Conservation (phyloP, 1,284 basidiomycete genomes). For the Marasmius fiardii region DNA sequence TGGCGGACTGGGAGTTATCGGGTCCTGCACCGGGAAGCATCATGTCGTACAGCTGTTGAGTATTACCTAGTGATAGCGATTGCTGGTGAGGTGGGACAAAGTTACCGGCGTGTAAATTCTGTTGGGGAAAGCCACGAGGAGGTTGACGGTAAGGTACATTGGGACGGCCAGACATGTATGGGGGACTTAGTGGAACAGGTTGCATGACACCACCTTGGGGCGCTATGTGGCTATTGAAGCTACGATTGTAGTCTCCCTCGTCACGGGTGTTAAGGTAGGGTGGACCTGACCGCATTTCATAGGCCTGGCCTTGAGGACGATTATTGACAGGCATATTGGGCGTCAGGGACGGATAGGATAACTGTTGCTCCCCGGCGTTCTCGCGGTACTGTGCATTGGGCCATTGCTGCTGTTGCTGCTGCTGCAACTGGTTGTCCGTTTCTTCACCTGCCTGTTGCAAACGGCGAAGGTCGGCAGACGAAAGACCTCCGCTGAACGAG, state of each 20-base stretch:
- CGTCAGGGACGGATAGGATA: slow-evolving; percentile 67
- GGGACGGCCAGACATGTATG: slow-evolving; percentile 48
- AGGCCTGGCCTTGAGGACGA: slow-evolving; percentile 46
- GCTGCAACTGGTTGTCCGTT: slow-evolving; percentile 30
- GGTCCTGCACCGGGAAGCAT: slow-evolving; percentile 54
- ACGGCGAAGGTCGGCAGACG: slow-evolving; percentile 66
- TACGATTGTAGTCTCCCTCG: slow-evolving; percentile 60
- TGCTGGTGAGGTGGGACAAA: slow-evolving; percentile 53
- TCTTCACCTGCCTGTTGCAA: slow-evolving; percentile 63
- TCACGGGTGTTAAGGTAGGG: slow-evolving; percentile 38
- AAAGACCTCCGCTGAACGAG: slow-evolving; percentile 74
- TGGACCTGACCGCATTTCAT: slow-evolving; percentile 38
- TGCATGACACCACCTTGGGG: slow-evolving; percentile 28
- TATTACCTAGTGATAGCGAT: slow-evolving; percentile 61
- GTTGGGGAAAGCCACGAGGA: slow-evolving; percentile 48
- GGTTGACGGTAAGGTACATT: slow-evolving; percentile 54
- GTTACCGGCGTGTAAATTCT: slow-evolving; percentile 48
- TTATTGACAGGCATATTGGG: slow-evolving; percentile 40
- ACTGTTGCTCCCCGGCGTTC: slow-evolving; percentile 53
- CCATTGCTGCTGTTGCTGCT: slow-evolving; percentile 39
- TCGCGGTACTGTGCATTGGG: slow-evolving; percentile 46
- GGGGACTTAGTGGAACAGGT: slow-evolving; percentile 31
- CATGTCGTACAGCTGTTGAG: slow-evolving; percentile 77
- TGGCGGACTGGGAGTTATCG: slow-evolving; percentile 58
- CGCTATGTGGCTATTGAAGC: slow-evolving; percentile 37